Conservation (phyloP, 2,329 filamentous ascomycete species). For the Lasiodiplodia sp. region DNA sequence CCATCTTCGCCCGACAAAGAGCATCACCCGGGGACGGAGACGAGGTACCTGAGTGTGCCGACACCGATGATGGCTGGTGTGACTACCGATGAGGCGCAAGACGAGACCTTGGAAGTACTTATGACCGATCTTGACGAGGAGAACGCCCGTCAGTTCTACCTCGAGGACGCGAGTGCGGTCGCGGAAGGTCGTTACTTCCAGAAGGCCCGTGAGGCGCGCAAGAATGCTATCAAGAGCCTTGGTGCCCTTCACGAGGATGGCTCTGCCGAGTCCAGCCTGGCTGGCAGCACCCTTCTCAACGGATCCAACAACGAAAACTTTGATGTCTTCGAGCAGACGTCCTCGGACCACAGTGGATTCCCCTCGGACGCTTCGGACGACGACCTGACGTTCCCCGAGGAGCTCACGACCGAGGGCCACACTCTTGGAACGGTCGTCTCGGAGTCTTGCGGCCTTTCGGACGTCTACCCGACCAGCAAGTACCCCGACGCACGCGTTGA, state of each 20-base stretch:
- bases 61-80: conserved; percentile 58
- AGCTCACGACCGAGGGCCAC: conserved; percentile 90
- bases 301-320: conserved; percentile 62
- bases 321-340: conserved; percentile 83
- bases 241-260: conserved; percentile 65
- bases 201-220: conserved; percentile 69
- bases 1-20: conserved; percentile 74
- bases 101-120: conserved; percentile 77
- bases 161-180: conserved; percentile 86
- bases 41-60: conserved; percentile 66
- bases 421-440: conserved; percentile 91
- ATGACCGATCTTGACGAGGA: conserved; percentile 73
- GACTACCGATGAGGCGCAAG: conserved; percentile 61
- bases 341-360: conserved; percentile 67
- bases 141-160: conserved; percentile 73
- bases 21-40: conserved; percentile 60
- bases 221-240: conserved; percentile 65
- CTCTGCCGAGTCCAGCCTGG: conserved; percentile 46
- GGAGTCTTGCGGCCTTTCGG: conserved; percentile 84
- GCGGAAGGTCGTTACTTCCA: conserved; percentile 80
- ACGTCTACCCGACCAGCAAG: conserved; percentile 83
- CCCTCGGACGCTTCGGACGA: conserved; percentile 60
- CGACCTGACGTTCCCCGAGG: conserved; percentile 67
- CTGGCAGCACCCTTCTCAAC: conserved; percentile 44
- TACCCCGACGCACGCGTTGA: conserved; percentile 95